phyloP scores from a whole-genome alignment of 768 basidiomycete genomes.

The Macrolepiota dolichaula region DNA sequence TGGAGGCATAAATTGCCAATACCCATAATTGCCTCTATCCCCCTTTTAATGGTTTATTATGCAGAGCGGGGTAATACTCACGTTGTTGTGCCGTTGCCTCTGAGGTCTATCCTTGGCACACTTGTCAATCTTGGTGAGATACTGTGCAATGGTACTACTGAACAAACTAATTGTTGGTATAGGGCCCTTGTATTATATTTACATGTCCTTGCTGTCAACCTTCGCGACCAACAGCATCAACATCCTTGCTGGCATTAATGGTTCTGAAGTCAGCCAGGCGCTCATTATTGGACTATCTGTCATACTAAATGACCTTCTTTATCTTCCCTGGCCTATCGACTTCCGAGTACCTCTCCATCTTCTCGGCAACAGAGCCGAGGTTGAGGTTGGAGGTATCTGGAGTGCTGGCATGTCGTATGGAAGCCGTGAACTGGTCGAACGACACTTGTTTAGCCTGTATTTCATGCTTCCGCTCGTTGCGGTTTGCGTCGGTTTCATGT shows the following conservation, averaged over 20 bases:
- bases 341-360: slow-evolving; percentile 72
- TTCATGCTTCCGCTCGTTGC: slow-evolving; percentile 96
- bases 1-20: slow-evolving; percentile 99
- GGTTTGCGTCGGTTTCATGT: slow-evolving; percentile 86
- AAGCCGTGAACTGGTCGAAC: slow-evolving; percentile 80
- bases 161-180: not conserved
- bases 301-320: slow-evolving; percentile 87
- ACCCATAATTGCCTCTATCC: slow-evolving; percentile 92
- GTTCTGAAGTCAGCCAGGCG: slow-evolving; percentile 92
- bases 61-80: slow-evolving; percentile 92
- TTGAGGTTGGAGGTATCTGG: slow-evolving; percentile 78
- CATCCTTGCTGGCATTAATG: slow-evolving; percentile 97
- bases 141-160: not conserved
- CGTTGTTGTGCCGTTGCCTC: slow-evolving; percentile 86
- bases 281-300: slow-evolving; percentile 90
- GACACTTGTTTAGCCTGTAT: slow-evolving; percentile 94
- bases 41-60: slow-evolving; percentile 93
- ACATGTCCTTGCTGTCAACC: slow-evolving; percentile 94
- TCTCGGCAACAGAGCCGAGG: slow-evolving; percentile 59
- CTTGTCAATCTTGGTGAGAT: slow-evolving; percentile 83
- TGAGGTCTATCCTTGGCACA: slow-evolving; percentile 69
- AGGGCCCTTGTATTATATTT: slow-evolving; percentile 95
- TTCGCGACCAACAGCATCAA: slow-evolving; percentile 99
- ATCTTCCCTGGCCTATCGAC: slow-evolving; percentile 84
- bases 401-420: slow-evolving; percentile 84